Evolutionary conservation across 345 rosid species (phyloP).

Genomic region (Orychophragmus violaceus): DNA sequence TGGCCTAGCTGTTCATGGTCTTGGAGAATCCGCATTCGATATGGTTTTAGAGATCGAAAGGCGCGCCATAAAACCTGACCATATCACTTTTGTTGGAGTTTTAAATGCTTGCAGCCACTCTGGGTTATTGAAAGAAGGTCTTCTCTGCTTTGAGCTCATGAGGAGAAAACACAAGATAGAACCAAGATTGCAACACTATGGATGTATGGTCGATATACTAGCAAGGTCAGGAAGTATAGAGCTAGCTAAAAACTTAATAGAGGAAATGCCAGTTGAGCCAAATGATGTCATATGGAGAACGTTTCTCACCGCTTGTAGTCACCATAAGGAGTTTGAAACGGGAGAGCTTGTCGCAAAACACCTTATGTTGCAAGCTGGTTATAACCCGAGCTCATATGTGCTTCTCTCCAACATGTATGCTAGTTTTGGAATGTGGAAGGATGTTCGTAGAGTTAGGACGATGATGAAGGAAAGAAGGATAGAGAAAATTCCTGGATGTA

Average conservation of each 20-base stretch:
- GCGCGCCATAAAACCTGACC: slow-evolving; percentile 37
- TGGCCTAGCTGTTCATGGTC: slow-evolving; percentile 53
- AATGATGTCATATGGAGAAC: slow-evolving; percentile 48
- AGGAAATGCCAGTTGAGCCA: slow-evolving; percentile 38
- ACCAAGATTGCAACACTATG: slow-evolving; percentile 57
- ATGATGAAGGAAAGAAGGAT: slow-evolving; percentile 49
- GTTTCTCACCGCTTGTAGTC: slow-evolving; percentile 47
- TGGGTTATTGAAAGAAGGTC: slow-evolving; percentile 53
- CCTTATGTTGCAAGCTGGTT: slow-evolving; percentile 33
- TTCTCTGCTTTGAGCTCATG: slow-evolving; percentile 50
- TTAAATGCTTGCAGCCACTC: slow-evolving; percentile 62
- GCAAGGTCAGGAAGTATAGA: slow-evolving; percentile 45
- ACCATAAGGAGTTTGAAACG: slow-evolving; percentile 38
- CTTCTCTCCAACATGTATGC: slow-evolving; percentile 53
- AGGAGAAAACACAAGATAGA: slow-evolving; percentile 36
- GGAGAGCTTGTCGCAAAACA: slow-evolving; percentile 42
- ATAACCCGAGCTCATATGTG: slow-evolving; percentile 41
- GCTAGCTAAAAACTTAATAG: slow-evolving; percentile 41
- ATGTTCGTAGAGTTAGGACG: slow-evolving; percentile 38
- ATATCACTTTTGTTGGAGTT: slow-evolving; percentile 48
- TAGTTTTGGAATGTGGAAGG: slow-evolving; percentile 47
- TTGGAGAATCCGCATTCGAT: slow-evolving; percentile 41
- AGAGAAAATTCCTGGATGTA: slow-evolving; percentile 51
- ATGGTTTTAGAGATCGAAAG: slow-evolving; percentile 38
- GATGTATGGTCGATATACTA: slow-evolving; percentile 50